phyloP scores from a whole-genome alignment of 345 rosid species.

The Trapa bicornis region DNA sequence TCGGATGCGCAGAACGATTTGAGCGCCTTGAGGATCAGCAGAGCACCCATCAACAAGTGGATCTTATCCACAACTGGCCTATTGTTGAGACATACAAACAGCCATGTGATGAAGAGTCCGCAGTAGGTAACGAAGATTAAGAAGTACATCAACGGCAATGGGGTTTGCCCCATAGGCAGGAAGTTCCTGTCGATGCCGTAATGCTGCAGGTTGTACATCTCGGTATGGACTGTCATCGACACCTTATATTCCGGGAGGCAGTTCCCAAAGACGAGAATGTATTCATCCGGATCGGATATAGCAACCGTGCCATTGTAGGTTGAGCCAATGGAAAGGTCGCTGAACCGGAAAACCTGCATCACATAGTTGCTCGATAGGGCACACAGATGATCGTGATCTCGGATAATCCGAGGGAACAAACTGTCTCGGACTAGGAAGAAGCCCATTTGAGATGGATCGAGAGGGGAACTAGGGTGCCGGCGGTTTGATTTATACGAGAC shows the following conservation, averaged over 20 bases:
- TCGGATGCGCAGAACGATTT: constrained; percentile 41
- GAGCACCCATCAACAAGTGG: constrained; percentile 34
- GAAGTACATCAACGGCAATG: constrained; percentile 25
- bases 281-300: constrained; percentile 21
- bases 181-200: constrained; percentile 22
- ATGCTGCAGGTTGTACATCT: constrained; percentile 27
- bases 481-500: constrained; percentile 9
- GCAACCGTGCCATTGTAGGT: constrained; percentile 15
- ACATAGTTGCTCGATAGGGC: constrained; percentile 25
- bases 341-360: constrained; percentile 19
- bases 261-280: constrained; percentile 31
- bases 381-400: constrained; percentile 17
- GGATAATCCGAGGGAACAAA: constrained; percentile 16
- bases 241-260: constrained; percentile 34
- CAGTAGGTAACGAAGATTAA: constrained; percentile 20
- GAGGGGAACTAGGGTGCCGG: neutral
- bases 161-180: constrained; percentile 37
- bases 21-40: constrained; percentile 33
- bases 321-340: constrained; percentile 13
- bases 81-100: constrained; percentile 19
- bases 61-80: constrained; percentile 26
- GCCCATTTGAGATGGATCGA: constrained; percentile 20
- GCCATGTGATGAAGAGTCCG: constrained; percentile 20
- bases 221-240: constrained; percentile 41
- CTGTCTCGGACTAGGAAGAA: constrained; percentile 25